phyloP scores from a whole-genome alignment of 2,329 filamentous ascomycete species.

The Alternaria gaisen region DNA sequence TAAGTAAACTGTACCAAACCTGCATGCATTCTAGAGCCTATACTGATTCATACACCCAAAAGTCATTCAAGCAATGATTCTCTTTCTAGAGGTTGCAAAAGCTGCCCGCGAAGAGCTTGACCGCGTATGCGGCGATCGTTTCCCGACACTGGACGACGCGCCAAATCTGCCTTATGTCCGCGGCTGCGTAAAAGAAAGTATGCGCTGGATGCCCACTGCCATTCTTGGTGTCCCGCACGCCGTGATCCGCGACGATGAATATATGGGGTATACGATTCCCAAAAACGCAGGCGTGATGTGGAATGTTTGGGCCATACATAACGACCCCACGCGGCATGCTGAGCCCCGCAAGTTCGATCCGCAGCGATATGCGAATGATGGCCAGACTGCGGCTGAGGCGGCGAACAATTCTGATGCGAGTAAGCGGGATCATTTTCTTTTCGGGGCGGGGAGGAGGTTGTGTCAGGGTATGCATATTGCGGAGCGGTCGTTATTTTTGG shows the following conservation, averaged over 20 bases:
- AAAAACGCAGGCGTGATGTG: conserved; percentile 47
- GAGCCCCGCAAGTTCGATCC: conserved; percentile 58
- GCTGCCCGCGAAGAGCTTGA: conserved; percentile 42
- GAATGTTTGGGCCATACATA: conserved; percentile 46
- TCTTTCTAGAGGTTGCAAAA: conserved; percentile 34
- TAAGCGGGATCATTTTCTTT: conserved; percentile 50
- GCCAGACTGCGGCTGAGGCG: conserved; percentile 42
- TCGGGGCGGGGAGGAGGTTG: conserved; percentile 50
- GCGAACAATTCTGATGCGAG: conserved; percentile 40
- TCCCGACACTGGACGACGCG: conserved; percentile 42
- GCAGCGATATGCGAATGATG: conserved; percentile 44
- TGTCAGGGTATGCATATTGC: conserved; percentile 53
- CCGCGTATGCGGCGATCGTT: conserved; percentile 36
- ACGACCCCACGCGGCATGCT: conserved; percentile 54
- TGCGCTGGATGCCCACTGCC: conserved; percentile 44
- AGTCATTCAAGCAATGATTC: conserved; percentile 38
- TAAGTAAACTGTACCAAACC: not conserved
- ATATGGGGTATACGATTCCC: conserved; percentile 50
- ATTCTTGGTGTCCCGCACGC: conserved; percentile 40
- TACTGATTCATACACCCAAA: not conserved
- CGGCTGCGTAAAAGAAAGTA: conserved; percentile 39
- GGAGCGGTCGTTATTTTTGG: conserved; percentile 42
- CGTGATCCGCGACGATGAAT: conserved; percentile 35
- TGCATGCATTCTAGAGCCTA: not conserved
- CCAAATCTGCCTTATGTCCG: conserved; percentile 37